These are phyloP conservation scores for Panicum hallii DNA, from an alignment of 202 grass and related monocot genomes.

Conservation along the genomic window DNA sequence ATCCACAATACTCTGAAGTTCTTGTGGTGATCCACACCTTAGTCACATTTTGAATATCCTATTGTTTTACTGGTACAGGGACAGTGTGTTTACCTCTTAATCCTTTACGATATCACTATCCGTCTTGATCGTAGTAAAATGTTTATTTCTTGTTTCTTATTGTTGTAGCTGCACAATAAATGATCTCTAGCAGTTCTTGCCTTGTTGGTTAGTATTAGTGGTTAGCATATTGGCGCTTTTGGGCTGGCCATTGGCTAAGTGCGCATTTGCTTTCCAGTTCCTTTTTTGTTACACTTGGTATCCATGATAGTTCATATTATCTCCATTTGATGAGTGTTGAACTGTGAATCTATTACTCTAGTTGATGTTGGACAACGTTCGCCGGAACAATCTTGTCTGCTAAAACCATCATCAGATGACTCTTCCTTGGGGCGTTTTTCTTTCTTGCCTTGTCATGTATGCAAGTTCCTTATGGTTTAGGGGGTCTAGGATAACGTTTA, in stretches of 20 bases:
- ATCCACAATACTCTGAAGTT: neutral
- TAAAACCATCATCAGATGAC: conserved; percentile 37
- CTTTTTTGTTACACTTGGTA: neutral
- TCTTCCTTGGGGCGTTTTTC: neutral
- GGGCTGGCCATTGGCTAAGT: neutral
- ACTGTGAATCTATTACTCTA: conserved; percentile 1
- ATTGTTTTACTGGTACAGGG: neutral
- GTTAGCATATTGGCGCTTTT: neutral
- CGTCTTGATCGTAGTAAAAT: neutral
- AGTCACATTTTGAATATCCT: neutral
- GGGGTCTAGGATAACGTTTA: neutral
- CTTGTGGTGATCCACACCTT: neutral
- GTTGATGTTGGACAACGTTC: neutral
- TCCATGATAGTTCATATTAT: neutral
- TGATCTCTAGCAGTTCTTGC: neutral
- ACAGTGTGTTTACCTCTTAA: neutral
- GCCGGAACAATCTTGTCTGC: conserved; percentile 4
- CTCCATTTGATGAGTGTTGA: neutral
- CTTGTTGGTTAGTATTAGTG: neutral
- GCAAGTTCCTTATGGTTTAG: neutral
- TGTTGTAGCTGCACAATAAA: neutral
- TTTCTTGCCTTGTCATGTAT: neutral
- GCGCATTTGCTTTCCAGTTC: neutral
- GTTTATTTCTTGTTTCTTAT: neutral
- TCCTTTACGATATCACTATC: neutral